Conservation (phyloP, 805 yeast species). For the Myxozyma neglecta region DNA sequence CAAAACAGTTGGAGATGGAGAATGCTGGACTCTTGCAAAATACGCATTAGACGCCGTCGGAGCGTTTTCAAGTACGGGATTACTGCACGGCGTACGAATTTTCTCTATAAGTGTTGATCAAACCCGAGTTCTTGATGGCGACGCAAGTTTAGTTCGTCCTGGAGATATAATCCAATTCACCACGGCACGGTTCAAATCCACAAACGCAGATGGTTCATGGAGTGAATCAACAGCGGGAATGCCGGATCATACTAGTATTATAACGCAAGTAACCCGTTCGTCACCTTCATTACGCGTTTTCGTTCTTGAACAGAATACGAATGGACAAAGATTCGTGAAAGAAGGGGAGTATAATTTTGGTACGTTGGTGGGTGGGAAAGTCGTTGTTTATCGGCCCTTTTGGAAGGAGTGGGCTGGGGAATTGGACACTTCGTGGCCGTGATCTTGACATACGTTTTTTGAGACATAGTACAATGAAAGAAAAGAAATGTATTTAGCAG, state of each 20-base stretch:
- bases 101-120: background rate
- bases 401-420: constrained; percentile 40
- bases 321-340: constrained; percentile 38
- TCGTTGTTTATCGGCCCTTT: constrained; percentile 40
- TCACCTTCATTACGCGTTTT: background rate
- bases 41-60: constrained; percentile 38
- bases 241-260: constrained; percentile 43
- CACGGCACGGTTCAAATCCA: constrained; percentile 34
- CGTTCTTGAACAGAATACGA: constrained; percentile 40
- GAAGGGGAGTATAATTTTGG: constrained; percentile 37
- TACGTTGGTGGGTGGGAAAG: constrained; percentile 36
- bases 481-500: background rate
- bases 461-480: background rate
- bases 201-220: constrained; percentile 25
- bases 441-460: background rate
- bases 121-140: background rate
- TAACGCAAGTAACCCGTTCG: constrained; percentile 34
- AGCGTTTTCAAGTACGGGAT: constrained; percentile 21
- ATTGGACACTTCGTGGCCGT: constrained; percentile 33
- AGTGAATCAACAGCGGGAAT: constrained; percentile 34
- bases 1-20: constrained; percentile 42
- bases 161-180: constrained; percentile 44
- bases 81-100: constrained; percentile 19
- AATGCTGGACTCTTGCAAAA: constrained; percentile 46
- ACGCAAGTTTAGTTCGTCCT: constrained; percentile 32